Evolutionary conservation across 2,329 filamentous ascomycete genomes (phyloP), one percentile per base, ranked within the genome.

Genomic region (Diplodia seriata): DNA sequence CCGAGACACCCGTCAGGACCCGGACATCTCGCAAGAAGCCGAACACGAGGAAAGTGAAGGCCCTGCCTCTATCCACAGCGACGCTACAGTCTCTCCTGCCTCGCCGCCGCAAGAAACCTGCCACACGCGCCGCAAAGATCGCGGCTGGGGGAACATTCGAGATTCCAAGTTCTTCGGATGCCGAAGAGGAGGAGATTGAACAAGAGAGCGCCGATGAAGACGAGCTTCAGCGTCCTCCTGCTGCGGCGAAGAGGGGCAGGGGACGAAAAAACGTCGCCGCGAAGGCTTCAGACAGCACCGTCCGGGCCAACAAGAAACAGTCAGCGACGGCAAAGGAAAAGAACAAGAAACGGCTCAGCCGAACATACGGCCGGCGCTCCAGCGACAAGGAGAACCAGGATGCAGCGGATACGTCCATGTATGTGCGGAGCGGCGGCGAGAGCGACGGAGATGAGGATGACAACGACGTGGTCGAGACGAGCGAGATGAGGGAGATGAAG

Each of bases 11-110:
- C 26, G 36, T 40, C 29, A 23, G 38, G 29, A 71, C 23, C 4
- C 31, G 49, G n/a, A 54, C 38, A 1, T 72, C 66, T 1, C 43
- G 65, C 23, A 67, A 67, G 47, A 55, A 51, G 38, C 31, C 43
- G 1, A 23, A n/a, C 4, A 15, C 31, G 18, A 36, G 31, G 31
- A 67, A 59, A 51, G 2, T 18, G 3, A 59, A 59, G n/a, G 14
- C 43, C 1, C 23, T 51, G 12, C 29, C 69, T 69, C 70, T 78
- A 36, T 80, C 80, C 8, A 84, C 82, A 31, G 80, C 81, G 3
- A 78, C 79, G 31, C 73, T 84, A 23, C 81, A 83, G 69, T 75
- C 76, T 7, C 72, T 84, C 8, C 75, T 84, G 18, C 82, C 82
- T 12, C 81, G 80, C 66, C 74, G 79, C 26, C 68, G 74, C 20